Percentiles rank a stretch among this genome's conserved stretches.
These are phyloP conservation scores for Kwoniella heveanensis DNA, from an alignment of 768 basidiomycete species.

Conservation along the genomic window DNA sequence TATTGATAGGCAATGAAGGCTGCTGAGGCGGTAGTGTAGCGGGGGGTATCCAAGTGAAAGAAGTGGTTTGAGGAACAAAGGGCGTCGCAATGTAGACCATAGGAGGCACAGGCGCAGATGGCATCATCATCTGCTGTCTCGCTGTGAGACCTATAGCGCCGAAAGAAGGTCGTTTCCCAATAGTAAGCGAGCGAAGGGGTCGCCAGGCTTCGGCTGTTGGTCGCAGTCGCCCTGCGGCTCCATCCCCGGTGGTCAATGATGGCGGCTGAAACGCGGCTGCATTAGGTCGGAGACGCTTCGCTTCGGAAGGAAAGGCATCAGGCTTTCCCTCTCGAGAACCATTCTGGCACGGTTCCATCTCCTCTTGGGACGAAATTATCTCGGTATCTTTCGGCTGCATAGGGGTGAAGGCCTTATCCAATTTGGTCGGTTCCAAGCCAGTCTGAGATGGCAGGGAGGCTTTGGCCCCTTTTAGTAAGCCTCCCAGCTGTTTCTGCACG, in stretches of 20 bases:
- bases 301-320: neutral
- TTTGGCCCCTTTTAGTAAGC: neutral
- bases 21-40: no score
- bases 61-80: slow-evolving; percentile 3
- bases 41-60: slow-evolving; percentile 7
- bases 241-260: neutral
- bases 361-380: no score
- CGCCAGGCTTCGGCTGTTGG: neutral
- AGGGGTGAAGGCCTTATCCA: no score
- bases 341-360: no score
- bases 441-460: neutral
- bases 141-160: slow-evolving; percentile 9
- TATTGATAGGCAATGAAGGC: no score
- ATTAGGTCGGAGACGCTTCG: slow-evolving; percentile 14
- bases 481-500: neutral
- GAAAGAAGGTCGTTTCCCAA: neutral
- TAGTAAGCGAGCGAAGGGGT: neutral
- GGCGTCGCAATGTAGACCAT: neutral
- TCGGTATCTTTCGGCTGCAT: no score
- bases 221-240: neutral
- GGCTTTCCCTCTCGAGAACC: no score
- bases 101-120: neutral
- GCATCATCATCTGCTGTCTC: neutral
- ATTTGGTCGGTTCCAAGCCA: no score
- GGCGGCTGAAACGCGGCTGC: slow-evolving; percentile 7